phyloP scores from a whole-genome alignment of 345 rosid species.

The Dipteronia dyeriana region DNA sequence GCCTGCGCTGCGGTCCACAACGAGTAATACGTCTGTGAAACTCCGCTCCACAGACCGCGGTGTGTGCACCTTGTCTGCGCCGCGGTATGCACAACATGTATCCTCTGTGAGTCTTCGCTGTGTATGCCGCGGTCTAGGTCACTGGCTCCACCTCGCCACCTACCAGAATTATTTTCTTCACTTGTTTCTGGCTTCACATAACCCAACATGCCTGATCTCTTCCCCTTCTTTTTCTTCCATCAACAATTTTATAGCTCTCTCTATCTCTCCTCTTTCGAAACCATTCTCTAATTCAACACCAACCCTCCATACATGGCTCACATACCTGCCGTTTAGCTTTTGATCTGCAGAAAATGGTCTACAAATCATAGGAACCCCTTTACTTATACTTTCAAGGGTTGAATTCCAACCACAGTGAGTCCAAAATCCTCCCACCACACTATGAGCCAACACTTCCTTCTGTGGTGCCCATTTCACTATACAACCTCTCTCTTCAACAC shows the following conservation, averaged over 20 bases:
- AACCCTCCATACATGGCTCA: slow-evolving; percentile 3
- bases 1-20: too few relatives aligned
- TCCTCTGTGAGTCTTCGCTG: too few relatives aligned
- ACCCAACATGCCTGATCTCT: too few relatives aligned
- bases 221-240: background rate
- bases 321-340: background rate
- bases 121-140: too few relatives aligned
- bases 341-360: background rate
- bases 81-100: too few relatives aligned
- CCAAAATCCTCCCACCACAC: background rate
- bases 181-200: too few relatives aligned
- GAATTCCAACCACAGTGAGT: slow-evolving; percentile 17
- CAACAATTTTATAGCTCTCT: background rate
- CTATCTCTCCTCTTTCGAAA: background rate
- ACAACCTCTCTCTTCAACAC: slow-evolving; percentile 7
- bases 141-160: too few relatives aligned
- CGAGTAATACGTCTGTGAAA: too few relatives aligned
- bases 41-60: too few relatives aligned
- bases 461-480: slow-evolving; percentile 17
- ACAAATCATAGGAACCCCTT: slow-evolving; percentile 13
- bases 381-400: background rate
- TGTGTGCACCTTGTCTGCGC: too few relatives aligned
- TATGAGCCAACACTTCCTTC: background rate
- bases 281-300: background rate
- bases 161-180: too few relatives aligned